Evolutionary conservation across 257 asterid genomes (phyloP), one percentile per base, ranked within the genome.

Genomic region (Solanum ossicruentum): DNA sequence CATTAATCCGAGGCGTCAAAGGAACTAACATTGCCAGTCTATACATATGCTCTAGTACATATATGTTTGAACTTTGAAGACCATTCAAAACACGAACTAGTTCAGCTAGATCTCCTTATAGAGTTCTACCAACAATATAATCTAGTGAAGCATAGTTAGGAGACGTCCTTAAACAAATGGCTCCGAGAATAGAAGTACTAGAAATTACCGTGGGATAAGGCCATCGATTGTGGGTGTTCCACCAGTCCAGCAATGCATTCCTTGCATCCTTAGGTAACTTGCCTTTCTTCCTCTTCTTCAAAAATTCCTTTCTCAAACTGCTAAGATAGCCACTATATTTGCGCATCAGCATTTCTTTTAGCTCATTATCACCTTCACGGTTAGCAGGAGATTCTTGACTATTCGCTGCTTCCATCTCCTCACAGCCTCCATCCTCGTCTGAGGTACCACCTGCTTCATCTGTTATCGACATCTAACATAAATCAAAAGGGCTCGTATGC

Each of bases 141-240:
- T 51, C 18, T 67, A 83, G 18, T 13, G 9, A 21, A 51, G 75
- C 21, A 69, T 41, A 66, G 20, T 18, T 52, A 8, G 3, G 12
- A 55, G 70, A 71, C 61, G 23, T 49, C 73, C 72, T 60, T 23
- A 41, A n/a, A 81, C 8, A 10, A 58, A 58, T 12, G 45, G 71
- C 20, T 2, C 18, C 1, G 21, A 18, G 82, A 13, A 16, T 20
- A 16, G 32, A 12, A 17, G n/a, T 28, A 41, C 16, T n/a, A n/a
- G 55, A 83, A 79, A 18, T 84, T 91, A 93, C 98, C 91, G 98
- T 93, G 49, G 98, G 98, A 87, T 95, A 95, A 12, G 98, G 98
- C 98, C 98, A 95, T 84, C 97, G 88, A 49, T 91, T 92, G 60
- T 95, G 98, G 10, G 93, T 12, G 81, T 91, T 92, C 98, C 98